Percentiles rank a stretch among this genome's conserved stretches.
phyloP scores from a whole-genome alignment of 805 yeast genomes.

The Yamadazyma tumulicola region DNA sequence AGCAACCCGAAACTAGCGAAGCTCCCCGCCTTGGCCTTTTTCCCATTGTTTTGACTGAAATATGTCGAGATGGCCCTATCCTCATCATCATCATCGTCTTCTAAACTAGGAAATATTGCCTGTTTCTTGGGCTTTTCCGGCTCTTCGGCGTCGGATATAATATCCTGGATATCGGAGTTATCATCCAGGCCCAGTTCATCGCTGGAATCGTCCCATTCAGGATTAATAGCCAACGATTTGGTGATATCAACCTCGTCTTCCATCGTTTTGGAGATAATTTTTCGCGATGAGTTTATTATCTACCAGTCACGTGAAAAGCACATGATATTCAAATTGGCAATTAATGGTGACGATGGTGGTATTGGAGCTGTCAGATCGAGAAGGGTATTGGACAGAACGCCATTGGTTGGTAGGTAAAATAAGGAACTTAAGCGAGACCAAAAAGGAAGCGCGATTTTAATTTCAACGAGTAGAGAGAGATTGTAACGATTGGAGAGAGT shows the following conservation, averaged over 20 bases:
- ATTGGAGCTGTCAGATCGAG: no score
- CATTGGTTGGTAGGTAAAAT: no score
- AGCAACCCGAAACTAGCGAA: constrained; percentile 90
- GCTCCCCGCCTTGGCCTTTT: constrained; percentile 71
- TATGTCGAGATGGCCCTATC: constrained; percentile 26
- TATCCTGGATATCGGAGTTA: constrained; percentile 14
- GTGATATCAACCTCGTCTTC: constrained; percentile 53
- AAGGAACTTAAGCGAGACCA: no score
- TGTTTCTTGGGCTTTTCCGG: constrained; percentile 24
- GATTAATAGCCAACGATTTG: constrained; percentile 49
- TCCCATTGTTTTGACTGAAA: constrained; percentile 41
- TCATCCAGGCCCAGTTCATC: constrained; percentile 13
- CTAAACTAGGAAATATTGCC: constrained; percentile 46
- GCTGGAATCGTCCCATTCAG: constrained; percentile 25
- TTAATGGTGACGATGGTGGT: no score
- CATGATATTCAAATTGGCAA: no score
- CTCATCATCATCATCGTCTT: constrained; percentile 34
- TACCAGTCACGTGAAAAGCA: constrained; percentile 1
- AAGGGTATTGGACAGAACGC: no score
- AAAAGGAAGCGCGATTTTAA: no score
- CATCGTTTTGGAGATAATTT: constrained; percentile 7
- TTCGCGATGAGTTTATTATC: no score
- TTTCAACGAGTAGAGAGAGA: no score
- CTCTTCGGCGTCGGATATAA: constrained; percentile 49
- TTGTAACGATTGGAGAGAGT: no score